Base-by-base conservation (phyloP, 441 rosid genomes). In the Euphorbia schlechtendalii region DNA sequence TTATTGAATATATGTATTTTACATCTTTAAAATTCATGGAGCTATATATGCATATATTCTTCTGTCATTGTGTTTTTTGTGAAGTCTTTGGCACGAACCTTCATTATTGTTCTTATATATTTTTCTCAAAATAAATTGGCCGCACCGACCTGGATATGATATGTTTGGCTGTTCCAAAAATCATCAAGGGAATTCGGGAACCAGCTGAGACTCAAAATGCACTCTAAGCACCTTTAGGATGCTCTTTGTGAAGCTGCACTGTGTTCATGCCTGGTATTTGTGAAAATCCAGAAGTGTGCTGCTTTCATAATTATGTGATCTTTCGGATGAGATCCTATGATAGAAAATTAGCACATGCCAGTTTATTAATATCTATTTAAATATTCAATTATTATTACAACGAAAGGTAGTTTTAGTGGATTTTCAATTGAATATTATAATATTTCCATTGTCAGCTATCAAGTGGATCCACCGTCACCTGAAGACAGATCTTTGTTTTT, bases 401-500 rank as follows among this genome's bases (percentile, higher is more conserved):
- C 13, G 4, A 15, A 11, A 24, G 41, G 32, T 32, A n/a, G 36
- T 18, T 11, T 15, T 18, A 10, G 8, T n/a, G 3, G 14, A 20
- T 25, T 58, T 65, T 55, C 59, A 48, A 58, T 58, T 24, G 24
- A 59, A 48, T 76, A 53, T 30, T 68, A 10, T 71, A 62, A 54
- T 74, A 20, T 65, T 71, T 72, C 67, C 69, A 51, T 62, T 85
- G 64, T 79, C 92, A 95, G 99, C 78, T 92, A 84, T 74, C 76
- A 74, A 73, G 88, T 92, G 82, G 90, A 71, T 73, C 73, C 76
- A 74, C 95, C 96, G 71, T 83, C 96, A 62, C 68, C 75, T 15
- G 90, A 80, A 73, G 97, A 88, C 77, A 86, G 98, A 81, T 84
- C 85, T 69, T 66, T 82, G 81, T 90, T 88, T 82, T 85, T 86